Conservation (phyloP, 148 eudicot species). For the Rhododendron ovatum region DNA sequence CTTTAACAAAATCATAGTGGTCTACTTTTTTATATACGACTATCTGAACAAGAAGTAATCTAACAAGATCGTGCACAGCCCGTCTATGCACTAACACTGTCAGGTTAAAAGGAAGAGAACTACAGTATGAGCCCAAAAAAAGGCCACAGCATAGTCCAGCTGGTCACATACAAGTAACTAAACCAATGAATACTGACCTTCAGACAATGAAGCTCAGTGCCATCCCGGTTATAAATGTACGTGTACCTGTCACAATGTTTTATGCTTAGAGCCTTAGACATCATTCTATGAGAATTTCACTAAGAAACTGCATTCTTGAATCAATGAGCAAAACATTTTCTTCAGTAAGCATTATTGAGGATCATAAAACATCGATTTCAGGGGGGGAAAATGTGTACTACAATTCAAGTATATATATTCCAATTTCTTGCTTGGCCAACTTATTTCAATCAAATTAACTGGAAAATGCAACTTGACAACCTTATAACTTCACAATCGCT, state of each 20-base stretch:
- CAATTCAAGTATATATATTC: not conserved
- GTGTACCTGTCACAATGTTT: slow-evolving; percentile 50
- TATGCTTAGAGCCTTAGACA: not conserved
- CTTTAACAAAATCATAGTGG: not conserved
- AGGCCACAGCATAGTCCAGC: not conserved
- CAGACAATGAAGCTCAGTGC: slow-evolving; percentile 77
- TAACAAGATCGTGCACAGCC: not conserved
- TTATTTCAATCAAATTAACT: not conserved
- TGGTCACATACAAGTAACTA: not conserved
- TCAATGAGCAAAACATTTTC: not conserved
- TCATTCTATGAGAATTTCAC: not conserved
- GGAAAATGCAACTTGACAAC: not conserved
- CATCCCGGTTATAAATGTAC: slow-evolving; percentile 65
- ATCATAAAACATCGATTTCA: not conserved
- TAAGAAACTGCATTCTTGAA: not conserved
- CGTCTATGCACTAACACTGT: not conserved
- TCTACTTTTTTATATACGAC: not conserved
- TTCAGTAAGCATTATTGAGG: not conserved
- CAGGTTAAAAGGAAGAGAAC: not conserved
- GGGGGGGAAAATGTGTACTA: not conserved
- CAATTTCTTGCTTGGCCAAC: not conserved
- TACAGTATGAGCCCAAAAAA: not conserved
- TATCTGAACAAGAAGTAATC: not conserved
- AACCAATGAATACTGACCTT: slow-evolving; percentile 39
- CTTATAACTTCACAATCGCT: not conserved